Evolutionary conservation across 2,329 filamentous ascomycete genomes (phyloP), one percentile per base, ranked within the genome.

Genomic region (Teratosphaeria pseudoeucalypti): DNA sequence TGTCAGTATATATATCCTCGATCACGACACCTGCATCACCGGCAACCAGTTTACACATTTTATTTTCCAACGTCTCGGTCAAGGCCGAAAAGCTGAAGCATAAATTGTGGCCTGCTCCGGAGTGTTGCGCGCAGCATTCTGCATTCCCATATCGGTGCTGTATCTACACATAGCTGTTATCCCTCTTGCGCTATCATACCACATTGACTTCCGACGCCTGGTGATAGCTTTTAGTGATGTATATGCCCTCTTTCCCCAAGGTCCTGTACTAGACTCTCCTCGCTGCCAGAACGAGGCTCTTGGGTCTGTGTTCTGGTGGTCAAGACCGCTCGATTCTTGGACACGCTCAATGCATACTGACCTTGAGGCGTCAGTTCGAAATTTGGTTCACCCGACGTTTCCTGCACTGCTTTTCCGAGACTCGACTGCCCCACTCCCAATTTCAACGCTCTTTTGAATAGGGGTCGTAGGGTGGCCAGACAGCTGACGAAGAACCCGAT

Each of bases 401-500:
- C 43, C 43, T 19, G 43, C n/a, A 49, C 43, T 49, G 43, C 43
- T 49, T 11, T 23, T 19, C 43, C 43, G 19, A 49, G 43, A n/a
- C 43, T 49, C 43, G 43, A 49, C n/a, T 49, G 43, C 19, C 43
- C 43, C 9, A 49, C 43, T 5, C 53, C 53, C 27, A 54, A 12
- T 32, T 54, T 32, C 34, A 54, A 54, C 53, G 53, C 53, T 34
- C n/a, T 54, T 12, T 54, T 54, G 53, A 54, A 54, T 9, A 54
- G 11, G 2, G 53, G 53, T 32, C 53, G 53, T n/a, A 54, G 23
- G 14, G 53, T 54, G 53, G 27, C 53, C 26, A 54, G 19, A 26
- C 53, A 54, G n/a, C 27, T 32, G 23, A 54, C 53, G 53, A 54
- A 54, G 53, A 54, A 54, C n/a, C 53, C 53, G 14, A 54, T 54